Evolutionary conservation across 2,329 filamentous ascomycete species (phyloP), one percentile per base, ranked within the genome.

Genomic region (Aotearoamyces nothofagi): DNA sequence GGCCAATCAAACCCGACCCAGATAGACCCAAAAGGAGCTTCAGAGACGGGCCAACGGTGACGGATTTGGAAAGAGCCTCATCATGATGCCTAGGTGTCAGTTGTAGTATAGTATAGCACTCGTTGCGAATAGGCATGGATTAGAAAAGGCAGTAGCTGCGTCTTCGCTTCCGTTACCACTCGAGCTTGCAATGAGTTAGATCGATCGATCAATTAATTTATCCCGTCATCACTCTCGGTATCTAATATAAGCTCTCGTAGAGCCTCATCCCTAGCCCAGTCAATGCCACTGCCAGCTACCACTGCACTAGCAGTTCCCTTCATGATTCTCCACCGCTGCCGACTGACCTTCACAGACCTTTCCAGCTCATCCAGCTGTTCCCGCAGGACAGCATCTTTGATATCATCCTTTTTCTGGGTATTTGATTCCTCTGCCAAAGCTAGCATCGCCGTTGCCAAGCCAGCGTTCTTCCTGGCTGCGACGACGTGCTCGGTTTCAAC

Each of bases 291-390:
- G 3, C 79, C 81, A 4, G 72, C 79, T 26, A 92, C 67, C 31
- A 84, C 65, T 11, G 78, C 81, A 44, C 78, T 79, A n/a, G 78
- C 65, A 23, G 83, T 69, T 14, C 70, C 78, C 55, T 87, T 90
- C 51, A 87, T 68, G 12, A 77, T 71, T 43, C 71, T 70, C 73
- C 75, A 82, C 44, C 66, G 66, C 39, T 72, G 69, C 36, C 68
- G 68, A 47, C 71, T 76, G 13, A 58, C 57, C 42, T 65, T 72
- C 34, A 79, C 54, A 22, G 73, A 63, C 5, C 49, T 53, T 42
- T 82, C 69, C 8, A 76, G 55, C 27, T 54, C 54, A 19, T 63
- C 54, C 15, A 83, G 57, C 46, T 78, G 61, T n/a, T 51, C 52
- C 33, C 60, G 59, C 19, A 65, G 52, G 14, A 57, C 60, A 5